Conservation (phyloP, 129 eudicot genomes). For the Saposhnikovia divaricata region DNA sequence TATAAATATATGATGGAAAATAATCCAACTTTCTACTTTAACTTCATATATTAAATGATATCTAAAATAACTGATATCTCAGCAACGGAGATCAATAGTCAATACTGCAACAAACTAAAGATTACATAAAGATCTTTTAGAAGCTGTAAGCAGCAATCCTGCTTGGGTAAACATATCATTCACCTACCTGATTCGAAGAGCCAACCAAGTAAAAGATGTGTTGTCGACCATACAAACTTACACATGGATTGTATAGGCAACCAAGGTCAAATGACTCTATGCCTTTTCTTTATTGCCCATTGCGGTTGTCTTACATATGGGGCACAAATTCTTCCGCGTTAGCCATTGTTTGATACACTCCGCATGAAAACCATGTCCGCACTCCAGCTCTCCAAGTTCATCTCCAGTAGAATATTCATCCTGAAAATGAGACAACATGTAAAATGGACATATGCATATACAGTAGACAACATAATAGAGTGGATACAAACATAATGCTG, state of each 20-base stretch:
- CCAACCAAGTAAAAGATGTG: conserved; percentile 1
- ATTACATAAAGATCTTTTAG: neutral
- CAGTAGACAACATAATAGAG: neutral
- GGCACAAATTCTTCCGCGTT: conserved; percentile 69
- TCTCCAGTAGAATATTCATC: conserved; percentile 69
- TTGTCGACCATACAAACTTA: conserved; percentile 4
- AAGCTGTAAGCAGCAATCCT: conserved; percentile 9
- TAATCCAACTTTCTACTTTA: neutral
- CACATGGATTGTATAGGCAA: neutral
- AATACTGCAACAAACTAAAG: neutral
- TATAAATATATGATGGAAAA: neutral
- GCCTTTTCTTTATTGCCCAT: conserved; percentile 15
- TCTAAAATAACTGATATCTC: conserved; percentile 5
- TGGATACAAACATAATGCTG: neutral
- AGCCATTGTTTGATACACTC: conserved; percentile 88
- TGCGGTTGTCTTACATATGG: conserved; percentile 81
- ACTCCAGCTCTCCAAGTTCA: conserved; percentile 59
- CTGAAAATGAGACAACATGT: conserved; percentile 20
- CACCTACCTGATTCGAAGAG: conserved; percentile 16
- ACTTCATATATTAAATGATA: neutral
- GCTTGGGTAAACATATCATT: conserved; percentile 12
- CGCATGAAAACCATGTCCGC: conserved; percentile 82
- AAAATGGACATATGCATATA: neutral
- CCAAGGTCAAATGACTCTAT: neutral
- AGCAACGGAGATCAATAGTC: conserved; percentile 12